Conservation (phyloP, 2,329 filamentous ascomycete species). For the Bipolaris bicolor region DNA sequence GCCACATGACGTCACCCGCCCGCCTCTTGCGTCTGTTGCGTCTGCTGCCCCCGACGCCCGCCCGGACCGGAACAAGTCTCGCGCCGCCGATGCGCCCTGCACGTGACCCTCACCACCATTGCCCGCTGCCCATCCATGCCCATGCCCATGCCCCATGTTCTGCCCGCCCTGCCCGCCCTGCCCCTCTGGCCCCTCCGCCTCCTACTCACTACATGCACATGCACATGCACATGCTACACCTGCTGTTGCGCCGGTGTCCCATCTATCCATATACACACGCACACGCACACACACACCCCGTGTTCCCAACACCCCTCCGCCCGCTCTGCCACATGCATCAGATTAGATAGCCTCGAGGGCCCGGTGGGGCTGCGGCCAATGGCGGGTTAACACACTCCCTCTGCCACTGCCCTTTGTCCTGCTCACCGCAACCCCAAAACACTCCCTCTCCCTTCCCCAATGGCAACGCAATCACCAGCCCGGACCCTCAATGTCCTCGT, state of each 20-base stretch:
- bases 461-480: conserved; percentile 6
- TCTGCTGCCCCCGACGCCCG: background rate
- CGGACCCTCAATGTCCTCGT: conserved; percentile 53
- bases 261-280: no score
- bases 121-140: background rate
- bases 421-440: conserved; percentile 9
- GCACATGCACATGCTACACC: background rate
- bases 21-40: background rate
- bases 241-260: background rate
- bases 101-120: background rate
- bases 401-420: background rate
- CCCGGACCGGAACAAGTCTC: background rate
- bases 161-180: no score
- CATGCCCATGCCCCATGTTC: no score
- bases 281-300: background rate
- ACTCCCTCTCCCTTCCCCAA: conserved; percentile 16
- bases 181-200: no score
- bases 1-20: background rate
- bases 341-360: background rate
- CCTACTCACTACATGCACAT: no score
- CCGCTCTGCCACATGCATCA: conserved; percentile 3
- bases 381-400: conserved; percentile 24
- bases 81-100: background rate
- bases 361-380: conserved; percentile 27
- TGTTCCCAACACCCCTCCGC: background rate